Evolutionary conservation across 352 stramenopile genomes (phyloP).

Genomic region (Hyphochytrium catenoides): DNA sequence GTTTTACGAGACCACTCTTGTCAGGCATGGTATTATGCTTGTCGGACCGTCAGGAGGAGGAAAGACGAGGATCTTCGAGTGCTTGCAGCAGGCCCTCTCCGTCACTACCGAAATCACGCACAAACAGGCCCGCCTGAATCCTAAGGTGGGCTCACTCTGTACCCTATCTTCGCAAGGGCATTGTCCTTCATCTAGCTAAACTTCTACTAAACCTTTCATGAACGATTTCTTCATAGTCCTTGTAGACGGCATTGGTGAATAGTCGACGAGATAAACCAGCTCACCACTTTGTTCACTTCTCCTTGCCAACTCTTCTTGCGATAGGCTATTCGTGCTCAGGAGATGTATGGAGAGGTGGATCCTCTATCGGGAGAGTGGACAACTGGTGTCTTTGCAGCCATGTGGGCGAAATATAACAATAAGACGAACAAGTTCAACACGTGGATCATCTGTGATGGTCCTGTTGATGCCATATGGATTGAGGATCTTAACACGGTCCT

Average conservation of each 20-base stretch:
- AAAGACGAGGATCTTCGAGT: conserved; percentile 93
- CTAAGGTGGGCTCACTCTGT: too few relatives aligned
- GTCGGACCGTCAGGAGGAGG: conserved; percentile 85
- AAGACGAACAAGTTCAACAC: conserved; percentile 94
- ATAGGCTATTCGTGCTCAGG: conserved; percentile 81
- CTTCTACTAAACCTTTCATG: too few relatives aligned
- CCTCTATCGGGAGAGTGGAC: conserved; percentile 90
- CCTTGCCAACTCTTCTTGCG: too few relatives aligned
- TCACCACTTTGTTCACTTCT: too few relatives aligned
- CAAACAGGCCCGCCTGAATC: conserved; percentile 89
- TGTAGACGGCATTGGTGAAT: too few relatives aligned
- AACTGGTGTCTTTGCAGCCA: conserved; percentile 88
- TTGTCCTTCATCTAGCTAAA: too few relatives aligned
- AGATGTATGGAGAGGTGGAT: conserved; percentile 97
- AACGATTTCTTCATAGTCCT: too few relatives aligned
- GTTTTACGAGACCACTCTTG: conserved; percentile 91
- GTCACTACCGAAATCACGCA: conserved; percentile 73
- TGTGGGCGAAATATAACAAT: conserved; percentile 97
- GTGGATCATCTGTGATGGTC: conserved; percentile 92
- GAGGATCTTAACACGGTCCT: conserved; percentile 94
- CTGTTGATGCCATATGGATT: conserved; percentile 95
- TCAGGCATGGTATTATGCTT: conserved; percentile 97
- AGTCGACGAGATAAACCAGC: too few relatives aligned
- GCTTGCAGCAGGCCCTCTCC: conserved; percentile 74
- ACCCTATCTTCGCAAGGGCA: too few relatives aligned